Evolutionary conservation across 768 basidiomycete genomes (phyloP), one percentile per base, ranked within the genome.

Genomic region (Crucibulum laeve): DNA sequence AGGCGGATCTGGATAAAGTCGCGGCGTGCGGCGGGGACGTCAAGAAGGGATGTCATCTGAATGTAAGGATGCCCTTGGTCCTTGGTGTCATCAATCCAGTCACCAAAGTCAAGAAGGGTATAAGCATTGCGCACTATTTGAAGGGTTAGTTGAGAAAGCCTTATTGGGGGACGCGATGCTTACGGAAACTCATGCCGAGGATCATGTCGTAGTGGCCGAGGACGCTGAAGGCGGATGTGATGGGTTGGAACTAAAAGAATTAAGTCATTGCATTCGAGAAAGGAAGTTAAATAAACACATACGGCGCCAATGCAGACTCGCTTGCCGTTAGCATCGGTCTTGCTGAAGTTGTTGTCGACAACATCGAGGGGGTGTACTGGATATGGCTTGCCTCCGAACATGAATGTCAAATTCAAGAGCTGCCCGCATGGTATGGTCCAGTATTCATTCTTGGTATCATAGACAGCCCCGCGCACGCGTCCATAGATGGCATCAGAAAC

Each of bases 151-250:
- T 58, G 21, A 23, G 21, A 30, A 25, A 42, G 10, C 18, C n/a
- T 7, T 28, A 26, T 14, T 2, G 15, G 23, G 39, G 6, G 25
- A 26, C 33, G 26, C 5, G 28, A 34, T 3, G 62, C 84, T 52
- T 62, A 89, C 87, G 44, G 67, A 90, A 87, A 42, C 74, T 75
- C 85, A 88, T 87, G 50, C 87, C 87, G 38, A 89, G 72, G 53
- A 90, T 87, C 71, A 89, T 81, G 52, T 91, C 87, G 50, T 86
- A 91, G 56, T 84, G 73, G 49, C 86, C 84, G 21, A 86, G 73
- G 32, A 87, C 50, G 66, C 84, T 82, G 64, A 89, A 87, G 4
- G 87, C 85, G 3, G 80, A 77, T 11, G 87, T 86, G 50, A 89
- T 86, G 2, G 87, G 88, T 70, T 91, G 88, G 71, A 87, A 91